Percentiles rank a stretch among this genome's conserved stretches.
These are phyloP conservation scores for Cinnamomum chago DNA, from an alignment of 164 flowering plant genomes.

Conservation along the genomic window DNA sequence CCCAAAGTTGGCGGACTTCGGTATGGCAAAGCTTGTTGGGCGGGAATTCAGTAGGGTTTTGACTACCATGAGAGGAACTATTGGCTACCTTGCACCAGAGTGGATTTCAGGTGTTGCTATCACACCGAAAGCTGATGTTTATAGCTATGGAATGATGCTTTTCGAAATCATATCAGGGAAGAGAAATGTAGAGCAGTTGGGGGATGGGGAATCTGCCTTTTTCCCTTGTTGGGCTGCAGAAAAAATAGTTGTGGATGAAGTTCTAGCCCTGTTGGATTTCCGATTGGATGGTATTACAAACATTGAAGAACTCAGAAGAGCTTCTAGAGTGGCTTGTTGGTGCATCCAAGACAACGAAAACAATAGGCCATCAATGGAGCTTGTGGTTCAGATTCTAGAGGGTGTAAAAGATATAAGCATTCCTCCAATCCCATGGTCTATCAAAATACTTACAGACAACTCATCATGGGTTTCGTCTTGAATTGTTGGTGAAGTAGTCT, in stretches of 20 bases:
- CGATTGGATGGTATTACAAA: constrained; percentile 26
- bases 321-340: constrained; percentile 32
- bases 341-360: constrained; percentile 33
- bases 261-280: constrained; percentile 16
- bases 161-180: constrained; percentile 31
- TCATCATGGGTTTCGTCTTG: not conserved
- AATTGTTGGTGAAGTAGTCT: too few relatives aligned
- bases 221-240: constrained; percentile 34
- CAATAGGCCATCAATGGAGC: constrained; percentile 21
- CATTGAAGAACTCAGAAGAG: constrained; percentile 23
- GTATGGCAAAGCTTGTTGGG: constrained; percentile 33
- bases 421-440: constrained; percentile 32
- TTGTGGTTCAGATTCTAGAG: constrained; percentile 36
- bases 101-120: constrained; percentile 36
- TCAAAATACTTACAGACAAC: constrained; percentile 20
- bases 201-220: constrained; percentile 12
- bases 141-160: constrained; percentile 36
- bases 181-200: constrained; percentile 24
- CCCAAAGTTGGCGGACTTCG: constrained; percentile 38
- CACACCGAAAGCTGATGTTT: constrained; percentile 37
- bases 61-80: constrained; percentile 38
- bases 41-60: constrained; percentile 33
- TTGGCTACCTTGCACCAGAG: constrained; percentile 42
- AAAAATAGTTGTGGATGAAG: constrained; percentile 7
- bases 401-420: constrained; percentile 26